phyloP scores from a whole-genome alignment of 768 basidiomycete genomes.

The Naganishia antarctica region DNA sequence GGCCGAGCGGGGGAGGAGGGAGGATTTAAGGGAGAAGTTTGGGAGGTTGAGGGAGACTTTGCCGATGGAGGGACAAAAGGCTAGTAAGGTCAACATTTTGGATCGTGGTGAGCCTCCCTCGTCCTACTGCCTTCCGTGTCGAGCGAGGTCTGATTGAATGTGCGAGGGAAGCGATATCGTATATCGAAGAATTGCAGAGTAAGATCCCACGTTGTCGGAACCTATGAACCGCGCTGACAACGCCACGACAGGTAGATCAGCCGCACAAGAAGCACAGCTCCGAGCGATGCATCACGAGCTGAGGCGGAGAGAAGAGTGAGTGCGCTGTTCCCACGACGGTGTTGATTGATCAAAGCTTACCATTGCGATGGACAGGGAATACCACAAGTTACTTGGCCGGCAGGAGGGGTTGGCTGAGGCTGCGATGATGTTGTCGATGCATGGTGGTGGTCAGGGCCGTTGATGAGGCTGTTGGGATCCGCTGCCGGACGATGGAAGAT shows the following conservation, averaged over 20 bases:
- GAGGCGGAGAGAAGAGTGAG: not conserved
- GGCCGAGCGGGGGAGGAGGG: slow-evolving; percentile 66
- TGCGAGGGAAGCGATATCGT: not conserved
- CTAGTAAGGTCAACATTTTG: slow-evolving; percentile 82
- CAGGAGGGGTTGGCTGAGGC: no score
- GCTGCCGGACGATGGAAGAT: no score
- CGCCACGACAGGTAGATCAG: no score
- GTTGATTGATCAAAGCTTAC: no score
- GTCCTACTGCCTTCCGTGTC: no score
- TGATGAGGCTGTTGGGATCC: no score
- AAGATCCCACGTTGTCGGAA: not conserved
- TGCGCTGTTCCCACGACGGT: no score
- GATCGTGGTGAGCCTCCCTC: slow-evolving; percentile 62
- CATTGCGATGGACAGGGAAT: no score
- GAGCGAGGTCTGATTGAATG: not conserved
- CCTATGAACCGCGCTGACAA: not conserved
- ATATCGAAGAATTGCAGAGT: slow-evolving; percentile 2
- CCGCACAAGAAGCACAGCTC: no score
- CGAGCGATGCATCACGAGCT: not conserved
- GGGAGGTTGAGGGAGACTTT: slow-evolving; percentile 83
- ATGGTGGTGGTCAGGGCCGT: no score
- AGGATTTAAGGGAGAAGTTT: slow-evolving; percentile 89
- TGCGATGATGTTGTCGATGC: no score
- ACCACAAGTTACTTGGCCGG: no score
- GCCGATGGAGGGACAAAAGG: slow-evolving; percentile 84